Percentiles rank a stretch among this genome's conserved stretches.
Evolutionary conservation across 805 yeast species (phyloP).

Genomic region (Saturnispora galanensis): DNA sequence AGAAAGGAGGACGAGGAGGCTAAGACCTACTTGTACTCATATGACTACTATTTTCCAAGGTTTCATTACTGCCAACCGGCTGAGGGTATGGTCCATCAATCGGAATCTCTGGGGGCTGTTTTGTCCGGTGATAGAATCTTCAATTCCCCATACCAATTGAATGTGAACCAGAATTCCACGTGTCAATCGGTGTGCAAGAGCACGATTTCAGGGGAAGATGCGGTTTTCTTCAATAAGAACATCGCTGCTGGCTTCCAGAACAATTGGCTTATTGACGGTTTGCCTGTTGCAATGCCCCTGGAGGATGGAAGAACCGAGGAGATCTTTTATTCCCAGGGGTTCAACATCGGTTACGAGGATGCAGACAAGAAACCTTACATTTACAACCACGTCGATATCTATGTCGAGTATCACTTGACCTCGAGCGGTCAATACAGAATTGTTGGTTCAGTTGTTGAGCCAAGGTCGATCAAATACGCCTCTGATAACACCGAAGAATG

Average conservation of each 20-base stretch:
- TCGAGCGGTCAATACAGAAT: constrained; percentile 63
- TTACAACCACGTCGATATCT: constrained; percentile 72
- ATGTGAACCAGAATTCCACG: constrained; percentile 61
- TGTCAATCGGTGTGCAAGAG: constrained; percentile 62
- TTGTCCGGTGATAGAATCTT: constrained; percentile 93
- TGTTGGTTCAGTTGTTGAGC: constrained; percentile 79
- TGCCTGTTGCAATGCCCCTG: constrained; percentile 73
- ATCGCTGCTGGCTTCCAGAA: constrained; percentile 76
- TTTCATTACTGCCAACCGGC: constrained; percentile 78
- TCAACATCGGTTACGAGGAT: constrained; percentile 65
- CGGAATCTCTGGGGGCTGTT: constrained; percentile 86
- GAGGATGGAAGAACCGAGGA: constrained; percentile 49
- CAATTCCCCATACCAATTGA: constrained; percentile 78
- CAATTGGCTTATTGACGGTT: constrained; percentile 91
- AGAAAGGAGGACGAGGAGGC: constrained; percentile 32
- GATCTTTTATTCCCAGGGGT: constrained; percentile 69
- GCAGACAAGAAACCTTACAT: constrained; percentile 45
- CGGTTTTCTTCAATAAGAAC: constrained; percentile 65
- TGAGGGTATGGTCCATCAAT: constrained; percentile 58
- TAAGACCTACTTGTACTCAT: constrained; percentile 56
- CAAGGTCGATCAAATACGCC: constrained; percentile 38
- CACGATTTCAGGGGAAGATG: constrained; percentile 54
- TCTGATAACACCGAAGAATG: constrained; percentile 15
- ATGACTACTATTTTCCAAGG: constrained; percentile 73
- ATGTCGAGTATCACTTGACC: constrained; percentile 75